Evolutionary conservation across 371 early-diverging fungal genomes (phyloP).

Genomic region (Saksenaea vasiformis): DNA sequence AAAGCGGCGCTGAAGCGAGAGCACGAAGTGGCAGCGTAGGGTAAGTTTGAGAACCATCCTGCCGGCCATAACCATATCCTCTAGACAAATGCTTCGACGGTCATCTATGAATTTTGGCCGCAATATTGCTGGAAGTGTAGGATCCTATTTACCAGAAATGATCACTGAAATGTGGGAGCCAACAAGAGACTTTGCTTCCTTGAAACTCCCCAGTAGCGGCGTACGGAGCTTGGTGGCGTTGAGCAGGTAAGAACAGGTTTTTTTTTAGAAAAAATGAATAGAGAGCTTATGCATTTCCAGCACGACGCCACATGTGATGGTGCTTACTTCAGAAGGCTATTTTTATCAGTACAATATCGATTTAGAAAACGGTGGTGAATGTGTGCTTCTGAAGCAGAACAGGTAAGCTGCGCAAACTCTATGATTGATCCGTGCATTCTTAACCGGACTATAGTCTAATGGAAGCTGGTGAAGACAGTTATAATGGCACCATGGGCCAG

Average conservation of each 20-base stretch:
- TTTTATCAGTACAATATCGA: constrained; percentile 92
- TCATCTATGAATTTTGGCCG: constrained; percentile 60
- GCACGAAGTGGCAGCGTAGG: constrained; percentile 19
- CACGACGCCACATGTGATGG: constrained; percentile 83
- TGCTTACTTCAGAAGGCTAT: constrained; percentile 89
- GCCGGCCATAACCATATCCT: background rate
- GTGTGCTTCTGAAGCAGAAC: constrained; percentile 80
- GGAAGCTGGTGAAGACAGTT: no score
- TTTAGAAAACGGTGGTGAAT: constrained; percentile 92
- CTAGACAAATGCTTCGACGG: constrained; percentile 56
- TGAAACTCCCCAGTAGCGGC: constrained; percentile 84
- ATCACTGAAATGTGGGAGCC: constrained; percentile 96
- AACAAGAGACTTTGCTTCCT: constrained; percentile 89
- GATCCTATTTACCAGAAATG: constrained; percentile 83
- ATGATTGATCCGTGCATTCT: no score
- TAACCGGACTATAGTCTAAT: no score
- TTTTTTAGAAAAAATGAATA: background rate
- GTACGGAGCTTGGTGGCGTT: constrained; percentile 83
- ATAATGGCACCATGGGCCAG: no score
- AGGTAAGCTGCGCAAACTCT: constrained; percentile 32
- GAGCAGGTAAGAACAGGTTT: constrained; percentile 50
- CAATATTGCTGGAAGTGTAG: constrained; percentile 78
- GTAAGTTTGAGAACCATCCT: constrained; percentile 7
- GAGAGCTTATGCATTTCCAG: constrained; percentile 24
- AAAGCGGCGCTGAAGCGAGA: constrained; percentile 6